phyloP scores from a whole-genome alignment of 1,284 basidiomycete species.

The Porphyrellus sp. region DNA sequence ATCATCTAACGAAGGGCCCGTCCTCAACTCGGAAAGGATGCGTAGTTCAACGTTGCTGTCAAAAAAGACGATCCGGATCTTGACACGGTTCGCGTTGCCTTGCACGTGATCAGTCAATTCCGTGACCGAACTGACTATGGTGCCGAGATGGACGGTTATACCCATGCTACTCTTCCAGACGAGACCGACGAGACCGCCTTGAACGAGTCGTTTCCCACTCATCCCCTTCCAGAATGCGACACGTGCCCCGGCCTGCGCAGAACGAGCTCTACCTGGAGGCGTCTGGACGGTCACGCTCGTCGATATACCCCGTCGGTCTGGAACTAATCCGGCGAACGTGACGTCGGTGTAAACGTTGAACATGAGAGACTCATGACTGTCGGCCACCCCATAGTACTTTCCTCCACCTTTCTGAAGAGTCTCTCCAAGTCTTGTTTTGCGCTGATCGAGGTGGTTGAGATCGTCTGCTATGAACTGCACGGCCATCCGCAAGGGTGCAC shows the following conservation, averaged over 20 bases:
- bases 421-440: slow-evolving; percentile 33
- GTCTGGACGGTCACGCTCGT: slow-evolving; percentile 44
- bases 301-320: slow-evolving; percentile 49
- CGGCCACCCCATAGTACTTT: slow-evolving; percentile 40
- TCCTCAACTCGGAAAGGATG: slow-evolving; percentile 40
- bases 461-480: slow-evolving; percentile 47
- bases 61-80: slow-evolving; percentile 50
- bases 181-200: slow-evolving; percentile 56
- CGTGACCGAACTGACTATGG: slow-evolving; percentile 39
- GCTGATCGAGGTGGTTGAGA: slow-evolving; percentile 27
- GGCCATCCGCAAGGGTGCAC: slow-evolving; percentile 50
- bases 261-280: slow-evolving; percentile 53
- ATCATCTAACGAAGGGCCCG: slow-evolving; percentile 4
- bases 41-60: slow-evolving; percentile 46
- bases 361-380: slow-evolving; percentile 44
- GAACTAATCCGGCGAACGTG: slow-evolving; percentile 40
- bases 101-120: slow-evolving; percentile 44
- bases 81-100: slow-evolving; percentile 30
- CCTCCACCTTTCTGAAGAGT: slow-evolving; percentile 45
- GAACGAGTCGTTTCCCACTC: slow-evolving; percentile 50
- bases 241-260: slow-evolving; percentile 34
- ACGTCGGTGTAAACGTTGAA: slow-evolving; percentile 58
- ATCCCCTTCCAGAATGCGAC: slow-evolving; percentile 51
- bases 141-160: slow-evolving; percentile 47
- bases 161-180: slow-evolving; percentile 39